Evolutionary conservation across 73 alveolate species (phyloP).

Genomic region (Stentor coeruleus): DNA sequence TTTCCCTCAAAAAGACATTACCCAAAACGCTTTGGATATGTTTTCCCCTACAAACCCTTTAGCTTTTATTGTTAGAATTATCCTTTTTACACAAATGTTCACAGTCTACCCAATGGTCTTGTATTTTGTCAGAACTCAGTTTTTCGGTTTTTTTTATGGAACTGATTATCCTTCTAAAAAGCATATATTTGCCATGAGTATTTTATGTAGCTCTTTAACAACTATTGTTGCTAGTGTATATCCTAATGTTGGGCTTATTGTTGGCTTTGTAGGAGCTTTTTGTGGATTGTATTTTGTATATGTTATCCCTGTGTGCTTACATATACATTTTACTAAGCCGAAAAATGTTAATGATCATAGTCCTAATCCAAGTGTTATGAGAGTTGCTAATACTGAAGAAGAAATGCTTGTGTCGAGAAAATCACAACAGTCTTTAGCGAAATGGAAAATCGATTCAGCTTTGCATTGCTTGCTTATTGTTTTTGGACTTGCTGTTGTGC

Average conservation of each 20-base stretch:
- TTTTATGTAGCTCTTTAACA: constrained; percentile 22
- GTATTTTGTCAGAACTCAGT: constrained; percentile 41
- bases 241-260: constrained; percentile 52
- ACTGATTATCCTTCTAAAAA: constrained; percentile 31
- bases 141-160: constrained; percentile 33
- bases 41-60: constrained; percentile 30
- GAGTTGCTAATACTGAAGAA: background rate
- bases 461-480: background rate
- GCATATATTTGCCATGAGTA: constrained; percentile 20
- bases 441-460: background rate
- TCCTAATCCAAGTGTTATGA: constrained; percentile 2
- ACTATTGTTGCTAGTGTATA: constrained; percentile 39
- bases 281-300: constrained; percentile 45
- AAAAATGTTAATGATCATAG: background rate
- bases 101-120: constrained; percentile 43
- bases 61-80: constrained; percentile 47
- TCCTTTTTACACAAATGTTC: constrained; percentile 40
- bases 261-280: constrained; percentile 48
- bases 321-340: background rate
- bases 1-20: constrained; percentile 18
- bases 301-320: constrained; percentile 1
- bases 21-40: constrained; percentile 48
- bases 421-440: background rate
- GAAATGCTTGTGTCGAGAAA: background rate
- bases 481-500: background rate